Conservation (phyloP, 2,329 filamentous ascomycete species). For the Fusarium graminum region DNA sequence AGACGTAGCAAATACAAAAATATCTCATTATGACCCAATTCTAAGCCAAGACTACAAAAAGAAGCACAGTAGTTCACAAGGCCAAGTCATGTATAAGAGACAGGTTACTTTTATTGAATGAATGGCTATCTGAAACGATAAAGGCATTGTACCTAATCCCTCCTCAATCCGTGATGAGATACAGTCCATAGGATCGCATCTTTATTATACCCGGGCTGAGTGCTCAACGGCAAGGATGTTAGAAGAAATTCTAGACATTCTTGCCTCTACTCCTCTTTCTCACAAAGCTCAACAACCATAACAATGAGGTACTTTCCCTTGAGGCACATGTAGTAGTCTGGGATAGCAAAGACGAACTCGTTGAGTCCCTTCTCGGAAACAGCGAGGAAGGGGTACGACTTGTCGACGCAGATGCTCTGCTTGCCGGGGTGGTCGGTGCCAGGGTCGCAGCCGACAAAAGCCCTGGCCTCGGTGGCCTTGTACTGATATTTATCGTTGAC, state of each 20-base stretch:
- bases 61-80: too few relatives aligned
- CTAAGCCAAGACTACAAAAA: background rate
- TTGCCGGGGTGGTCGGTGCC: background rate
- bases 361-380: conserved; percentile 20
- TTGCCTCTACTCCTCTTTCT: conserved; percentile 24
- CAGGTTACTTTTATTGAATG: conserved; percentile 37
- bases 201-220: conserved; percentile 9
- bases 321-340: conserved; percentile 35
- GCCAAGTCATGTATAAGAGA: conserved; percentile 23
- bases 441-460: background rate
- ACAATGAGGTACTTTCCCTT: conserved; percentile 43
- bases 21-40: background rate
- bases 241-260: background rate
- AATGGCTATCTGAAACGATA: conserved; percentile 41
- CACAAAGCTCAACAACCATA: conserved; percentile 46
- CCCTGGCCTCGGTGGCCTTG: conserved; percentile 13
- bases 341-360: conserved; percentile 10
- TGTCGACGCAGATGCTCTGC: conserved; percentile 7
- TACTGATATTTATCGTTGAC: conserved; percentile 36
- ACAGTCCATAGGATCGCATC: conserved; percentile 3
- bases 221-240: background rate
- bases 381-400: conserved; percentile 15
- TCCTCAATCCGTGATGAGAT: conserved; percentile 8
- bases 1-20: conserved; percentile 15
- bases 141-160: conserved; percentile 35